Conservation (phyloP, 768 basidiomycete species). For the Suillus variegatus region DNA sequence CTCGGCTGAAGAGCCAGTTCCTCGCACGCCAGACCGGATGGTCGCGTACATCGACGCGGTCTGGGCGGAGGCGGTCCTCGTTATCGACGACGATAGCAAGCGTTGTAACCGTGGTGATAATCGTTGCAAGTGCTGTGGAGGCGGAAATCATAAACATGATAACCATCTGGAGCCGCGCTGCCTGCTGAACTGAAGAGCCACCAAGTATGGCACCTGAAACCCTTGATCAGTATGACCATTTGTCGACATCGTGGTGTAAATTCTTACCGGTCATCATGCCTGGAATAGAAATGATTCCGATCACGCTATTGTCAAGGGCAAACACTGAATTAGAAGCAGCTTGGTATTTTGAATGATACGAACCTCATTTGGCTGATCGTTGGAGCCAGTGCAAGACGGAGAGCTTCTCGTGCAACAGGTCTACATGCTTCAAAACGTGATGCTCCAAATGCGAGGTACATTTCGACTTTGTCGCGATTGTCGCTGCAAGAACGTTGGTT, state of each 20-base stretch:
- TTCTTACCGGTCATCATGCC: slow-evolving; percentile 35
- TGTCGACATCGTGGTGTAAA: neutral
- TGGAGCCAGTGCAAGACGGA: slow-evolving; percentile 78
- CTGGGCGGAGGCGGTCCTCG: slow-evolving; percentile 63
- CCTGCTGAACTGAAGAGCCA: slow-evolving; percentile 81
- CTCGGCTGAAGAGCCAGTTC: slow-evolving; percentile 28
- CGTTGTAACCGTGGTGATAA: slow-evolving; percentile 60
- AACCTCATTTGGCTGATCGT: slow-evolving; percentile 88
- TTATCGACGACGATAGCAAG: slow-evolving; percentile 66
- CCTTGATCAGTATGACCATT: slow-evolving; percentile 41
- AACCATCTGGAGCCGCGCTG: slow-evolving; percentile 86
- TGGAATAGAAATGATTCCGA: slow-evolving; percentile 78
- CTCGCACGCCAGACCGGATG: slow-evolving; percentile 37
- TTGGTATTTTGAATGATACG: slow-evolving; percentile 7
- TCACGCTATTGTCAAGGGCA: slow-evolving; percentile 45
- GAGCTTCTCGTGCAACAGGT: slow-evolving; percentile 75
- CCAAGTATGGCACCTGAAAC: slow-evolving; percentile 92
- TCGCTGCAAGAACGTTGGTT: slow-evolving; percentile 47
- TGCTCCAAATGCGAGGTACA: slow-evolving; percentile 84
- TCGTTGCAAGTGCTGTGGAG: slow-evolving; percentile 68
- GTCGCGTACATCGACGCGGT: slow-evolving; percentile 50
- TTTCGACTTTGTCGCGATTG: slow-evolving; percentile 84
- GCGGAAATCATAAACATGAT: slow-evolving; percentile 94
- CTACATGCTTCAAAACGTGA: slow-evolving; percentile 81
- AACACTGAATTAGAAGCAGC: neutral